Evolutionary conservation across 2,329 filamentous ascomycete genomes (phyloP).

Genomic region (Calcarisporium arbuscula): DNA sequence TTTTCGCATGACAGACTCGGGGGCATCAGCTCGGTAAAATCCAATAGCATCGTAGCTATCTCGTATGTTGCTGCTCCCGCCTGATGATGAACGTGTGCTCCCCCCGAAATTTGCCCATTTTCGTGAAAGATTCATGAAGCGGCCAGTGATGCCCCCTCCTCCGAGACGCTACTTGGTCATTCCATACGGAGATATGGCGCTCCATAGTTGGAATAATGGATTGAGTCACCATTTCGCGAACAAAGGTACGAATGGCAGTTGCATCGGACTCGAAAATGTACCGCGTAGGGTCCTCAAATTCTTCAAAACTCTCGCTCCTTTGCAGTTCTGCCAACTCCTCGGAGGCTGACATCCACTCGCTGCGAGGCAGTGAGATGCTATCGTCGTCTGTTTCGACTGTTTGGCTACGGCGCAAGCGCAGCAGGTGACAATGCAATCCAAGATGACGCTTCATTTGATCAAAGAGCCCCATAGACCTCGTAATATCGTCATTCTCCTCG

Average conservation of each 20-base stretch:
- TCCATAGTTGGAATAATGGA: conserved; percentile 97
- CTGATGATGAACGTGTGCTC: conserved; percentile 53
- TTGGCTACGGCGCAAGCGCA: conserved; percentile 77
- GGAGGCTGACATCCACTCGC: conserved; percentile 81
- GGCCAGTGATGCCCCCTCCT: conserved; percentile 81
- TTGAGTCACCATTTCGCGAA: conserved; percentile 91
- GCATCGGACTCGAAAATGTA: conserved; percentile 92
- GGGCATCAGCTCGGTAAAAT: conserved; percentile 76
- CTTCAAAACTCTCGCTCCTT: conserved; percentile 58
- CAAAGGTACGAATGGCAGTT: conserved; percentile 78
- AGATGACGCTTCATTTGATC: conserved; percentile 99
- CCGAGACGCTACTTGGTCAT: conserved; percentile 90
- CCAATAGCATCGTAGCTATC: conserved; percentile 76
- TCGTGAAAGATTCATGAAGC: conserved; percentile 91
- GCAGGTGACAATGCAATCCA: conserved; percentile 86
- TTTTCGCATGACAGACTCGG: conserved; percentile 88
- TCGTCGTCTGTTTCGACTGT: conserved; percentile 90
- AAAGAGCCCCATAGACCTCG: conserved; percentile 81
- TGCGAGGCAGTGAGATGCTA: conserved; percentile 71
- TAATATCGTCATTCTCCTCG: conserved; percentile 90
- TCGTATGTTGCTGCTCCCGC: conserved; percentile 40
- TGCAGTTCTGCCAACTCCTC: conserved; percentile 77
- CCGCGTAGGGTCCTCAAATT: conserved; percentile 63
- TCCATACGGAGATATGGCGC: conserved; percentile 84
- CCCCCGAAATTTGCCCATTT: conserved; percentile 80